Conservation (phyloP, 2,329 filamentous ascomycete genomes). For the Capronia epimyces region DNA sequence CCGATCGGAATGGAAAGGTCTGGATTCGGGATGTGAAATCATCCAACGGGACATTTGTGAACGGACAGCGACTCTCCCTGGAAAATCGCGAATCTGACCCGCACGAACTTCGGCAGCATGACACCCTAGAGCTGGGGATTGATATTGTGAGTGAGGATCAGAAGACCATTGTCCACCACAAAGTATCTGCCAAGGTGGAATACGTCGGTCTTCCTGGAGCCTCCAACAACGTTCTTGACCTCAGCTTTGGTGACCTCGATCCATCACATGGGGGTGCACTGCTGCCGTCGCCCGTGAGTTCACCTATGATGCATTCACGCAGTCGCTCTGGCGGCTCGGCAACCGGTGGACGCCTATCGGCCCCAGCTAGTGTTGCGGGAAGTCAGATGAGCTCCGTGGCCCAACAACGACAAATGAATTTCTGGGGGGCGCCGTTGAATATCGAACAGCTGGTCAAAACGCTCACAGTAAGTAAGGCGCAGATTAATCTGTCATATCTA, state of each 20-base stretch:
- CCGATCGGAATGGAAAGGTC: slow-evolving; percentile 76
- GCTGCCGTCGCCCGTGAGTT: slow-evolving; percentile 63
- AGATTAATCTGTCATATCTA: neutral
- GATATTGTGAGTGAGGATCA: slow-evolving; percentile 99
- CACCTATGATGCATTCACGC: slow-evolving; percentile 60
- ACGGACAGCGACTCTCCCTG: slow-evolving; percentile 78
- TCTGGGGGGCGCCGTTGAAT: slow-evolving; percentile 81
- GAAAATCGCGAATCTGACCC: slow-evolving; percentile 97
- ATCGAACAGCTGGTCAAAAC: slow-evolving; percentile 92
- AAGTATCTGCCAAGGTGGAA: slow-evolving; percentile 94
- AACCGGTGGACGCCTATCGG: slow-evolving; percentile 59
- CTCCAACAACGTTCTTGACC: slow-evolving; percentile 69
- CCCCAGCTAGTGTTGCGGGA: slow-evolving; percentile 51
- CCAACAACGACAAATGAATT: slow-evolving; percentile 70
- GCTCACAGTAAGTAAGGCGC: slow-evolving; percentile 59
- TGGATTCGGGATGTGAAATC: slow-evolving; percentile 98
- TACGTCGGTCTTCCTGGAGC: slow-evolving; percentile 79
- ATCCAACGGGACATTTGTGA: slow-evolving; percentile 97
- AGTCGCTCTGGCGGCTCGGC: slow-evolving; percentile 65
- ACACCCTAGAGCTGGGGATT: slow-evolving; percentile 90
- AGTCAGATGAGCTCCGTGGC: slow-evolving; percentile 55
- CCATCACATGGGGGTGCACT: slow-evolving; percentile 66
- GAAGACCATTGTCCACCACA: slow-evolving; percentile 97
- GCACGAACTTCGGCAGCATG: slow-evolving; percentile 83
- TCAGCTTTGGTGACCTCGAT: slow-evolving; percentile 83